Evolutionary conservation across 331 rosid species (phyloP).

Genomic region (Stylosanthes scabra): DNA sequence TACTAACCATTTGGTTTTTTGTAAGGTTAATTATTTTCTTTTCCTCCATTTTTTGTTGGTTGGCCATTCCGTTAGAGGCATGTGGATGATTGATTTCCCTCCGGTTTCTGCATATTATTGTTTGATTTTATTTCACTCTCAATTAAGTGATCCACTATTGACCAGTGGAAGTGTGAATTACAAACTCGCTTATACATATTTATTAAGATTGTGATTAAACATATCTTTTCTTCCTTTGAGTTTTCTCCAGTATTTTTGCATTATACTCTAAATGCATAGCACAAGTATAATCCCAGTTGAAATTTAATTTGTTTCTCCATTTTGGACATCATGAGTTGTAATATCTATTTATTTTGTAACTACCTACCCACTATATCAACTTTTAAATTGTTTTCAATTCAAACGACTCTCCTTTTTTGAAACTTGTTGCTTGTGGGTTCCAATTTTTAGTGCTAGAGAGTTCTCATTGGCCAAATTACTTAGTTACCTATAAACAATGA

Average conservation of each 20-base stretch:
- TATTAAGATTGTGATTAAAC: background rate
- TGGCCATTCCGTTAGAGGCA: conserved; percentile 61
- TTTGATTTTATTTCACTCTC: conserved; percentile 43
- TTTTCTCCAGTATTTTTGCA: too few species aligned
- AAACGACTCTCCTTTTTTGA: too few species aligned
- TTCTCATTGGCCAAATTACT: too few species aligned
- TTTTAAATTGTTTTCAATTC: too few species aligned
- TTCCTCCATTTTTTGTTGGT: conserved; percentile 5
- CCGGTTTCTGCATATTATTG: conserved; percentile 66
- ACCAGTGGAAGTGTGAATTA: conserved; percentile 49
- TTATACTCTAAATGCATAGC: too few species aligned
- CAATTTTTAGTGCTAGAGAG: too few species aligned
- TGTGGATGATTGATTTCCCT: conserved; percentile 53
- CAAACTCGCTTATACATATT: conserved; percentile 46
- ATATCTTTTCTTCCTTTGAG: too few species aligned
- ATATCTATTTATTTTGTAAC: too few species aligned
- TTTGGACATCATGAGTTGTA: background rate
- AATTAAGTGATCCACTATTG: conserved; percentile 45
- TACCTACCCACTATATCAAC: too few species aligned
- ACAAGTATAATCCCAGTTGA: background rate
- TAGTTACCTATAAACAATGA: too few species aligned
- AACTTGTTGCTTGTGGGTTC: too few species aligned
- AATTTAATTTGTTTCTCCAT: background rate
- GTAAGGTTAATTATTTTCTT: conserved; percentile 62
- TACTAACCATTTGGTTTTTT: conserved; percentile 50